Percentiles rank a stretch among this genome's conserved stretches.
Conservation (phyloP, 208 protist species). For the Entamoeba nuttalli region DNA sequence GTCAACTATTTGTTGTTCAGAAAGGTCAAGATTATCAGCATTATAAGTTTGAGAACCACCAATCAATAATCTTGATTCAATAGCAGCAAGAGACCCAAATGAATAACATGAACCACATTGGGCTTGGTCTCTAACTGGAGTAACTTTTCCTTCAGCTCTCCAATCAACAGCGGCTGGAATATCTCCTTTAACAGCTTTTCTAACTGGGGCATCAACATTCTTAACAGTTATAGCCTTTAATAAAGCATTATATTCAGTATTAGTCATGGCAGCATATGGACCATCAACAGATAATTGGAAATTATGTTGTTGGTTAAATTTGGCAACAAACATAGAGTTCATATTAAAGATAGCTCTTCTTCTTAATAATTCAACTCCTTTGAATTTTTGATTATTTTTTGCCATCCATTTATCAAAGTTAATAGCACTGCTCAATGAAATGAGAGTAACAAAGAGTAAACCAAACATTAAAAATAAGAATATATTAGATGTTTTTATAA, state of each 20-base stretch:
- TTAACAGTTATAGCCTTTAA: not conserved
- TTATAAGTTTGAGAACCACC: not conserved
- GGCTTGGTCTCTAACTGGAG: not conserved
- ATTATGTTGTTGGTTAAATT: not conserved
- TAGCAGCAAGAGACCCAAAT: not conserved
- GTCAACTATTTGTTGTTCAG: not conserved
- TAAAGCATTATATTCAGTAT: not conserved
- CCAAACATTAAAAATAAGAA: too few relatives aligned
- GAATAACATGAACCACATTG: slow-evolving; percentile 5
- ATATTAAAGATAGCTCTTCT: not conserved
- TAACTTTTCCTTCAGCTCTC: not conserved
- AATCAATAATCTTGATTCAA: not conserved
- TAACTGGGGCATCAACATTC: too few relatives aligned
- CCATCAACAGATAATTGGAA: not conserved
- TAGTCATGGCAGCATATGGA: not conserved
- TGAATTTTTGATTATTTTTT: not conserved
- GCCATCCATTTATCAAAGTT: not conserved
- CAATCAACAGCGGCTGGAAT: not conserved
- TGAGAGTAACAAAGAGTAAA: too few relatives aligned
- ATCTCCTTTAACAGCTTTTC: not conserved
- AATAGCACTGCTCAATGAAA: not conserved
- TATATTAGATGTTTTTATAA: too few relatives aligned
- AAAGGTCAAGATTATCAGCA: not conserved
- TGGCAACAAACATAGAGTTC: not conserved
- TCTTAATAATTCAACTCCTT: not conserved